phyloP scores from a whole-genome alignment of 2,329 filamentous ascomycete genomes.

The Phoma sp. region DNA sequence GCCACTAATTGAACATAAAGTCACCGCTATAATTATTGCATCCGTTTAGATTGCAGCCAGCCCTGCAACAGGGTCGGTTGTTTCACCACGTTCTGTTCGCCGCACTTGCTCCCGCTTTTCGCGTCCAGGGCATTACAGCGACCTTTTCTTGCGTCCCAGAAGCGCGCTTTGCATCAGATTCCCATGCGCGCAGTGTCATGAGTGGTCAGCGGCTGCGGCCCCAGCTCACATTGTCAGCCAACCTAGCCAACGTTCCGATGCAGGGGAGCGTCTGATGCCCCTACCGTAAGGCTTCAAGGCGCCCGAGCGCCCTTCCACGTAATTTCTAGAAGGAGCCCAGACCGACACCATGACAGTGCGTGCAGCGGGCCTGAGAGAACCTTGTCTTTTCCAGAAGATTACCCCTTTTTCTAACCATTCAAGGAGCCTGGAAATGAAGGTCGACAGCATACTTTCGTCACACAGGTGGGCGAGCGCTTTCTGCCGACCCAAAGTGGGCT shows the following conservation, averaged over 20 bases:
- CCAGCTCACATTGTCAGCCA: constrained; percentile 32
- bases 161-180: constrained; percentile 40
- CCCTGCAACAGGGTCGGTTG: constrained; percentile 38
- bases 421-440: constrained; percentile 29
- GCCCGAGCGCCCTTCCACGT: constrained; percentile 44
- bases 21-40: constrained; percentile 2
- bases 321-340: constrained; percentile 47
- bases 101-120: constrained; percentile 23
- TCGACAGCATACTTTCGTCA: constrained; percentile 22
- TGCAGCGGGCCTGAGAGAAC: constrained; percentile 34
- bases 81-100: constrained; percentile 42
- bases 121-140: constrained; percentile 27
- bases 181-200: constrained; percentile 33
- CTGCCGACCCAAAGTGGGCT: constrained; percentile 7
- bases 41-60: constrained; percentile 35
- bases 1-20: background rate
- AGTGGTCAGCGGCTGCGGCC: constrained; percentile 43
- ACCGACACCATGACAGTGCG: constrained; percentile 32
- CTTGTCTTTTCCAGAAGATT: constrained; percentile 49
- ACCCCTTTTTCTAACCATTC: constrained; percentile 39
- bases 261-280: constrained; percentile 40
- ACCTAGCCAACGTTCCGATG: constrained; percentile 36
- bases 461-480: constrained; percentile 22
- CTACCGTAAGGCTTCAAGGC: constrained; percentile 32
- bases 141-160: constrained; percentile 42